Base-by-base conservation (phyloP, 2,329 filamentous ascomycete species). In the Aspergillus sp. region DNA sequence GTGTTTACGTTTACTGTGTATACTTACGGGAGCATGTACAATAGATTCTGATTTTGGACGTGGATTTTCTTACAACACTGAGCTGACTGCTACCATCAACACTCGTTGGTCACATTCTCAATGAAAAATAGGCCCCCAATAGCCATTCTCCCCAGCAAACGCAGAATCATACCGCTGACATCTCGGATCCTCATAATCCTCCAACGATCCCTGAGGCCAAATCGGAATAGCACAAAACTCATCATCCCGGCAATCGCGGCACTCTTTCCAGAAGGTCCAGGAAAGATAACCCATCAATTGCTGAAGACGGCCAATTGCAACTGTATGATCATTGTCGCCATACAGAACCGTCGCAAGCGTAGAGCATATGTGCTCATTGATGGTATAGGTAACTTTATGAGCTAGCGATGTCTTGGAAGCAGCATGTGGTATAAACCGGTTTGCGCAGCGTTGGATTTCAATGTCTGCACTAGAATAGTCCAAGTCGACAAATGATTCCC, bases 171-270 rank as follows among this genome's bases (percentile, higher is more conserved):
- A 43, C 10, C 22, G 20, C 41, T 43, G 44, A 48, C 75, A 78
- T 15, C 56, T 55, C 19, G 76, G 76, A 43, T 63, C 55, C 27
- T 64, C 71, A 53, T 79, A 75, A 54, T 83, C 80, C 27, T 78
- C 69, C 1, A 60, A 54, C 1, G 60, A 65, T 0, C 80, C 80
- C 53, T 72, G 65, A 0, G 80, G 81, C 79, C 79, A 84, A 57
- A 83, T 80, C 2, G 79, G 78, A 23, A 82, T 67, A 45, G 78
- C 72, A 51, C 79, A 78, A 1, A 80, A 58, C 58, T 83, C 73
- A 33, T 77, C 69, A 3, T 68, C 64, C 0, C 53, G 60, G 57
- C 81, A 84, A 2, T 68, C 65, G 4, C 68, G 63, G 41, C 77
- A 78, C 43, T 73, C 69, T 53, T 76, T 79, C 78, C 78, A 83